Evolutionary conservation across 257 asterid species (phyloP), one percentile per base, ranked within the genome.

Genomic region (Scutellaria baicalensis): DNA sequence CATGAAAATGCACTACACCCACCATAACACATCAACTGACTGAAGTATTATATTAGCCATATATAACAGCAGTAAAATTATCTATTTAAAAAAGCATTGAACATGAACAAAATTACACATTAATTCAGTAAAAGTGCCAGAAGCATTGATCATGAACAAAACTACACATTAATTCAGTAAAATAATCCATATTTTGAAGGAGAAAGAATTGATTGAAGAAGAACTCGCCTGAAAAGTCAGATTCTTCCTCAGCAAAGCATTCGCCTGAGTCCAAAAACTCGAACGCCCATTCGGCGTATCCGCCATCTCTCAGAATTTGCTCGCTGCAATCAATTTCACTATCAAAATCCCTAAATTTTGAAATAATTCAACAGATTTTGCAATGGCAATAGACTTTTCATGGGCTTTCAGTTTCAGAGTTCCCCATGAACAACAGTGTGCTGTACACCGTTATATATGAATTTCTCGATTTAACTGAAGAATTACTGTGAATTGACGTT

Each of bases 231-330:
- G 99, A 79, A 87, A 89, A 68, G 88, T 87, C 78, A 93, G 71
- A 78, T 93, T 93, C 81, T 93, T 93, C 77, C 96, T 77, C 39
- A 92, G 89, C 76, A 90, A 74, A 78, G 98, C 97, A 83, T 92
- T 79, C 6, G 98, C 97, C 84, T 88, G 98, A 16, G 96, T 90
- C 84, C 88, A 79, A 50, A 88, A 92, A 70, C 86, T 89, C 39
- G 98, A 82, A 50, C 86, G 82, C 38, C 86, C 75, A 54, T 52
- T 50, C 17, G 71, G 7, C 6, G 72, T 62, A 72, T 78, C 82
- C 38, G 61, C 79, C 82, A 64, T 78, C 9, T 61, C 43, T 12
- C 63, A 57, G 69, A 57, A 21, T 54, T 9, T 17, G 54, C 5
- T 64, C 42, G 59, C 1, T 35, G 40, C 50, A 40, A 54, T 50